Evolutionary conservation across 805 yeast species (phyloP), one percentile per base, ranked within the genome.

Genomic region (Blastobotrys mokoenaii): DNA sequence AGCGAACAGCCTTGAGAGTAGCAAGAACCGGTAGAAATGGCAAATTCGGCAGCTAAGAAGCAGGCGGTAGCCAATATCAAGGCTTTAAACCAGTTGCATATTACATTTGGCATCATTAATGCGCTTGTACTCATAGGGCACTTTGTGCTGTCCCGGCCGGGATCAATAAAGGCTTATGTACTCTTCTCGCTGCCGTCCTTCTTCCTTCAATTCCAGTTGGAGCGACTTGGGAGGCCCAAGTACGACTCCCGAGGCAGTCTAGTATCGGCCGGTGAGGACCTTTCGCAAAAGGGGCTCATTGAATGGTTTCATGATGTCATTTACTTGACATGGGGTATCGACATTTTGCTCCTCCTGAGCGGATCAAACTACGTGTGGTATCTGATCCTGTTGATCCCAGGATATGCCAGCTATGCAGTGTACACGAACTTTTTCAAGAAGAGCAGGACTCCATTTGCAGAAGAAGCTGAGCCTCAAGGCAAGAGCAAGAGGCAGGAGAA

Each of bases 231-330:
- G 2, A 63, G 87, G 45, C 89, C 90, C 1, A 62, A 49, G 29
- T 80, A 67, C 56, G 63, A 68, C 12, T 57, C 54, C 1, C 72
- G 72, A 38, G 72, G 73, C 2, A 69, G 70, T 43, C 64, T 82
- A 40, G 57, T 73, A 2, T 64, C 61, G 10, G 60, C 83, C 1
- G 90, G 89, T 1, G 74, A 72, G 27, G 84, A 84, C 54, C 69
- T 83, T 47, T 62, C 62, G 45, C 84, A 76, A 48, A 57, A 62
- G 2, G 93, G 93, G 0, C 66, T 84, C 35, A 80, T 80, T 33
- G 90, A 84, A 61, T 82, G 80, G 66, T 65, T 82, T 69, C 80
- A 80, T 57, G 93, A 84, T 57, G 60, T 82, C 10, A 65, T 84
- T 48, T 83, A 83, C 57, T 60, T 83, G 39, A 81, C 88, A 2